Percentiles rank a stretch among this genome's conserved stretches.
These are phyloP conservation scores for Turritis glabra DNA, from an alignment of 345 rosid species.

Conservation along the genomic window DNA sequence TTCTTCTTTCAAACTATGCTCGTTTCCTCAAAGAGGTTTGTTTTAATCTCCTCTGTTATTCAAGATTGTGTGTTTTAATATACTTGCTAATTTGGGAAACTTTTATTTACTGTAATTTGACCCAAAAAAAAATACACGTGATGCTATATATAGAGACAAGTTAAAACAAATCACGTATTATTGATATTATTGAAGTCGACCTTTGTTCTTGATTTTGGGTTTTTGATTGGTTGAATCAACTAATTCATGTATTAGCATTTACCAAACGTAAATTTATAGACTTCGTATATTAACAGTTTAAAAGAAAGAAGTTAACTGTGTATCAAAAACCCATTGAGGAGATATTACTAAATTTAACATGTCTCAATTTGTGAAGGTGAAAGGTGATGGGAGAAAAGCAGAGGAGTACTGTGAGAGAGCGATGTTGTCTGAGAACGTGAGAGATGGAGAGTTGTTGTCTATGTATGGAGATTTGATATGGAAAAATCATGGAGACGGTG, in stretches of 20 bases:
- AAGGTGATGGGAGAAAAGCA: constrained; percentile 61
- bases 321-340: background rate
- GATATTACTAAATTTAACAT: background rate
- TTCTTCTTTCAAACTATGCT: constrained; percentile 68
- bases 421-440: constrained; percentile 53
- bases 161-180: background rate
- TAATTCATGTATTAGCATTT: background rate
- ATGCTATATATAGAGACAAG: constrained; percentile 9
- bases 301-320: background rate
- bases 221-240: background rate
- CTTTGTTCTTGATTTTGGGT: background rate
- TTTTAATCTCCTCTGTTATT: background rate
- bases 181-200: background rate
- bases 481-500: constrained; percentile 50
- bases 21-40: constrained; percentile 69
- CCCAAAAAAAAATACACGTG: background rate
- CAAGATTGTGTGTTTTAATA: background rate
- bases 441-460: constrained; percentile 57
- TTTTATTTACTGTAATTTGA: background rate
- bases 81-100: background rate
- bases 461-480: constrained; percentile 67
- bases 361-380: constrained; percentile 39
- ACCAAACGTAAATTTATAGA: background rate
- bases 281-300: background rate
- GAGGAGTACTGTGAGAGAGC: constrained; percentile 69